These are phyloP conservation scores for Myxozyma udenii DNA, from an alignment of 805 yeast genomes.

Conservation along the genomic window DNA sequence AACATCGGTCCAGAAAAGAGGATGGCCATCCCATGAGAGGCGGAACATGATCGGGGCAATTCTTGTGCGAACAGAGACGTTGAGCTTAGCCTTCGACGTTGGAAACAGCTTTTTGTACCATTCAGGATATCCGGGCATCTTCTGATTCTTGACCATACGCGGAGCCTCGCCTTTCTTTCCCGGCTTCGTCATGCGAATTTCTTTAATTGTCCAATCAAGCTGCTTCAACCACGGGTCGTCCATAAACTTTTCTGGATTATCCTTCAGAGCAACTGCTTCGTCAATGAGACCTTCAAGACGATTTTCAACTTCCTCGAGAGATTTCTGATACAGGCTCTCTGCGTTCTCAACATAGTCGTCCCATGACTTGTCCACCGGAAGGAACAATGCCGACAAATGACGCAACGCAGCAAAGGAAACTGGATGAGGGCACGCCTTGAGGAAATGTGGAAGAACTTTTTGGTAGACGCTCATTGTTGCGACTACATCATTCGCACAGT, in stretches of 20 bases:
- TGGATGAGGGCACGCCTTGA: constrained; percentile 79
- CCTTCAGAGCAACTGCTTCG: constrained; percentile 50
- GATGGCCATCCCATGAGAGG: constrained; percentile 80
- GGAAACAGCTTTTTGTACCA: constrained; percentile 74
- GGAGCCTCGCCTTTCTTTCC: constrained; percentile 53
- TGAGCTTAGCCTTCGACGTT: constrained; percentile 45
- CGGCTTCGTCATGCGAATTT: constrained; percentile 52
- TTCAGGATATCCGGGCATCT: constrained; percentile 83
- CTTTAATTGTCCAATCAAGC: constrained; percentile 76
- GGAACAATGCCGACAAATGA: constrained; percentile 65
- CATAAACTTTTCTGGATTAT: constrained; percentile 38
- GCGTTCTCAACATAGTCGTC: constrained; percentile 62
- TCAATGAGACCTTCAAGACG: constrained; percentile 60
- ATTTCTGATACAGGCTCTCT: constrained; percentile 62
- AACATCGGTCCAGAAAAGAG: constrained; percentile 73
- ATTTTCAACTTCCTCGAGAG: constrained; percentile 53
- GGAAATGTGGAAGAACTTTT: constrained; percentile 67
- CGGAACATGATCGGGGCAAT: constrained; percentile 71
- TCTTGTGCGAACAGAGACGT: constrained; percentile 68
- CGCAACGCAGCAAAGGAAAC: constrained; percentile 86
- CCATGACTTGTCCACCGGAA: constrained; percentile 81
- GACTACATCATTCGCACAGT: constrained; percentile 82
- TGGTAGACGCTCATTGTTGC: constrained; percentile 69
- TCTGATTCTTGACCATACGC: constrained; percentile 56
- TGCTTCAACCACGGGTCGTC: constrained; percentile 89